Evolutionary conservation across 1,139 yeast species (phyloP), one percentile per base, ranked within the genome.

Genomic region (Torulaspora globosa): DNA sequence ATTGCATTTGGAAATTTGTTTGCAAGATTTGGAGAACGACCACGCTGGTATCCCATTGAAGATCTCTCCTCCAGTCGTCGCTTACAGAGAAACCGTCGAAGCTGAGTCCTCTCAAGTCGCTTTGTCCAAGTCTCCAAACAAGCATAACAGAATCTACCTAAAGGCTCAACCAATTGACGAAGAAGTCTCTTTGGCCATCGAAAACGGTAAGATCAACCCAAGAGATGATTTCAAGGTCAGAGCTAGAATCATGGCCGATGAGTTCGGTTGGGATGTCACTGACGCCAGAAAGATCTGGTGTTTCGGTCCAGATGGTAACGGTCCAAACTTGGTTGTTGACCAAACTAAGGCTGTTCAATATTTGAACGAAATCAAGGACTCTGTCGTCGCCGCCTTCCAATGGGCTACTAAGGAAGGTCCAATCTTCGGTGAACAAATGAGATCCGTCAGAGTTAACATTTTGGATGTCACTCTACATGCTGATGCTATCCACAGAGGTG

Each of bases 351-450:
- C 98, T 69, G 97, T 92, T 58, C 97, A 92, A 80, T 92, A 90
- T 90, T 84, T 92, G 79, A 76, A 82, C 75, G 98, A 92, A 82
- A 92, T 92, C 82, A 92, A 92, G 87, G 98, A 92, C 76, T 90
- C 96, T 70, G 96, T 90, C 70, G 96, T 90, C 70, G 92, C 98
- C 72, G 97, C 96, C 74, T 92, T 90, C 97, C 97, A 92, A 81
- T 92, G 97, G 97, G 97, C 97, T 76, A 80, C 97, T 72, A 90
- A 87, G 82, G 97, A 94, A 77, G 98, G 98, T 82, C 98, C 98
- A 72, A 78, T 92, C 72, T 80, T 92, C 70, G 96, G 95, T 79
- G 98, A 92, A 82, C 79, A 76, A 74, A 76, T 87, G 78, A 90
- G 98, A 83, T 85, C 95, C 68, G 81, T 89, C 70, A 88, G 98